phyloP scores from a whole-genome alignment of 139 green algal species.

The Volvox reticuliferus region DNA sequence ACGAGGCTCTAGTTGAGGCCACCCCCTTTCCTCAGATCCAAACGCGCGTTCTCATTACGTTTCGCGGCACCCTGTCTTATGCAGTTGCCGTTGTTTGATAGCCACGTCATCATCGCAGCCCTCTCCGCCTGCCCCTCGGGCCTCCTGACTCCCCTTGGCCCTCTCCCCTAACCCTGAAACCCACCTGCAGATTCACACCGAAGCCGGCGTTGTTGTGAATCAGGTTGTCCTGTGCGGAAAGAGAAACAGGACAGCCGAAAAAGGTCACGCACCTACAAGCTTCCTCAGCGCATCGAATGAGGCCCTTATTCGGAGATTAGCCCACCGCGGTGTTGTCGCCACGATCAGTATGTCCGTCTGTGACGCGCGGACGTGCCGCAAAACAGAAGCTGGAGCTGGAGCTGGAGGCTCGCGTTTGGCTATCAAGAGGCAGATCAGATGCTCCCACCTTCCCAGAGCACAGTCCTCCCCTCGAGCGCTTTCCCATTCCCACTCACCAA shows the following conservation, averaged over 20 bases:
- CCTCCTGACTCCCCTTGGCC: not conserved
- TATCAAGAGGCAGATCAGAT: not conserved
- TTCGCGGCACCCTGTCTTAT: not conserved
- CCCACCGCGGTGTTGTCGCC: not conserved
- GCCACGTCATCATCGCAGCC: not conserved
- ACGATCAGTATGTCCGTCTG: not conserved
- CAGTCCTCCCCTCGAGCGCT: not conserved
- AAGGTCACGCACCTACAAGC: not conserved
- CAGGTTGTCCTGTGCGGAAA: conserved; percentile 13
- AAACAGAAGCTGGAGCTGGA: not conserved
- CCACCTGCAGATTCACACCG: conserved; percentile 33
- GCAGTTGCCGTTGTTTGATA: not conserved
- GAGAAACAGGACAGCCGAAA: not conserved
- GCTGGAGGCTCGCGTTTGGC: not conserved
- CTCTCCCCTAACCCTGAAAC: not conserved
- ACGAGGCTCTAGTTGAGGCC: too few relatives aligned
- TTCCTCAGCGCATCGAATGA: too few relatives aligned
- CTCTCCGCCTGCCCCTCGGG: not conserved
- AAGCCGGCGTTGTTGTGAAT: conserved; percentile 29
- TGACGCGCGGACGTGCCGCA: not conserved
- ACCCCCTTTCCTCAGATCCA: too few relatives aligned
- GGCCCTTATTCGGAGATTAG: not conserved
- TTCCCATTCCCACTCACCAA: not conserved
- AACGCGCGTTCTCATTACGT: not conserved
- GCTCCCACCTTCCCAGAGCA: not conserved